Base-by-base conservation (phyloP, 2,329 filamentous ascomycete species). In the Metarhizium guizhouense region DNA sequence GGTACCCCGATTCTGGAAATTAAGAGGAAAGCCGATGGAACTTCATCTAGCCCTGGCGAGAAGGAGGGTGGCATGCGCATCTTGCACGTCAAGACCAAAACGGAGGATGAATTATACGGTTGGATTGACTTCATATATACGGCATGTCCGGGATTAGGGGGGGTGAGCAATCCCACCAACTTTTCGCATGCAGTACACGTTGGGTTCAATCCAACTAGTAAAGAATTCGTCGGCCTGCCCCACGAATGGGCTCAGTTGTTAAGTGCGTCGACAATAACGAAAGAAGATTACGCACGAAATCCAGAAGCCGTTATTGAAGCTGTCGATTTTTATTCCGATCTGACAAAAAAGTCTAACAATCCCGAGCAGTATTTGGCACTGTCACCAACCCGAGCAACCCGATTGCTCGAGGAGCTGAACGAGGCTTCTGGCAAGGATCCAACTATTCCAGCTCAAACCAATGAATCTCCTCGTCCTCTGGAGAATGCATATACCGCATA, bases 61-160 rank as follows among this genome's bases (percentile, higher is more conserved):
- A 85, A 89, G 61, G 91, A 96, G 61, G 85, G 89, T 38, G 81
- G 85, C 4, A 87, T 86, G 56, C 90, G 88, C 69, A 88, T 88
- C 3, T 82, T 96, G 53, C 90, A 93, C 60, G 93, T 95, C 69
- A 89, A 88, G 68, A 90, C 96, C 63, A 95, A 95, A 72, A 88
- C 85, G 55, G 93, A 97, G 65, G 91, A 95, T 67, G 93, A 97
- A 63, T 84, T 97, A 55, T 97, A 97, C 72, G 90, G 95, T 64
- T 97, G 93, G 93, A 95, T 96, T 65, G 93, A 97, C 71, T 89
- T 90, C 68, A 94, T 97, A 62, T 96, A 96, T 69, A 90, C 91
- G 64, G 86, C 92, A 60, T 96, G 92, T 70, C 93, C 93, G n/a
- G 92, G 89, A 59, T 95, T 96, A 89, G 91, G 93, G 59, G 93